Evolutionary conservation across 2,329 filamentous ascomycete species (phyloP).

Genomic region (Xylaria sp.): DNA sequence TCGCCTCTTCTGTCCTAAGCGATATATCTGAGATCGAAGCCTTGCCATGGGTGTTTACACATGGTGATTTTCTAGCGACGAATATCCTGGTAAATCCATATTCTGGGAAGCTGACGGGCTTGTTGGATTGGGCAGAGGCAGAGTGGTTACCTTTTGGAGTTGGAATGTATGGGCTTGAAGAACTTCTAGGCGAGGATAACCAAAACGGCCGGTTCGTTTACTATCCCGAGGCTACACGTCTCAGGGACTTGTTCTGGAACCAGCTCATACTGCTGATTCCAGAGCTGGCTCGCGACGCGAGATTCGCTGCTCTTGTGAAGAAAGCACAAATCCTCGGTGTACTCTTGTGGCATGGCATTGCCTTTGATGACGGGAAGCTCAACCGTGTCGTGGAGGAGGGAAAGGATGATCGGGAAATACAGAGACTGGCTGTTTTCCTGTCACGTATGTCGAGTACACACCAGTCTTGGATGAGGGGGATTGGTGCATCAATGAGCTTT

Average conservation of each 20-base stretch:
- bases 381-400: conserved; percentile 66
- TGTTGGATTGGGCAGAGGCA: conserved; percentile 74
- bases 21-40: conserved; percentile 52
- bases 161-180: conserved; percentile 69
- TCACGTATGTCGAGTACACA: conserved; percentile 31
- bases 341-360: conserved; percentile 71
- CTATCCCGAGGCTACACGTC: conserved; percentile 54
- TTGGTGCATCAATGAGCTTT: conserved; percentile 26
- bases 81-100: conserved; percentile 65
- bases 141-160: conserved; percentile 70
- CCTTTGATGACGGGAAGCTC: conserved; percentile 69
- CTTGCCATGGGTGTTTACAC: conserved; percentile 67
- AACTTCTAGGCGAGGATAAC: conserved; percentile 63
- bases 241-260: conserved; percentile 64
- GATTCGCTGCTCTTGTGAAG: conserved; percentile 50
- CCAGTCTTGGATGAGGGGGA: conserved; percentile 10
- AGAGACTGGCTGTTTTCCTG: conserved; percentile 57
- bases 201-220: conserved; percentile 55
- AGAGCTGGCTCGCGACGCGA: conserved; percentile 46
- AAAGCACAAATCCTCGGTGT: conserved; percentile 64
- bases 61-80: conserved; percentile 68
- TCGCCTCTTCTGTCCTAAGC: conserved; percentile 44
- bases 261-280: conserved; percentile 52
- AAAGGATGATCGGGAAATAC: conserved; percentile 64
- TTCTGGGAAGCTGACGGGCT: conserved; percentile 59